These are phyloP conservation scores for Boletus edulis DNA, from an alignment of 768 basidiomycete genomes.

Conservation along the genomic window DNA sequence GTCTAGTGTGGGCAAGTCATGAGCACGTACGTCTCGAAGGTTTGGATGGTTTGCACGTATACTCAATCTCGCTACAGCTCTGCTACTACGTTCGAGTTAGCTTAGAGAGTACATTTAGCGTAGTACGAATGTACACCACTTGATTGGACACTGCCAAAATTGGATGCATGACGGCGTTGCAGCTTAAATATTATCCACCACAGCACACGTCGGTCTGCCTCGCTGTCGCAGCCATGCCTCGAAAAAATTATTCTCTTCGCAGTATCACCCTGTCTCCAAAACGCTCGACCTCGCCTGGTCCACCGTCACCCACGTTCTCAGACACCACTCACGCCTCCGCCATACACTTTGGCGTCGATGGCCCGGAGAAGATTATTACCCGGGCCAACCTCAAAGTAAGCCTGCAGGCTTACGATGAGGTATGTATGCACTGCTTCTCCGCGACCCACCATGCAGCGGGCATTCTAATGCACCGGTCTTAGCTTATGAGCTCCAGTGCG, in stretches of 20 bases:
- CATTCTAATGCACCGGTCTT: slow-evolving; percentile 22
- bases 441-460: neutral
- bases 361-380: slow-evolving; percentile 81
- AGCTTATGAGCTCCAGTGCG: slow-evolving; percentile 77
- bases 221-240: slow-evolving; percentile 39
- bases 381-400: slow-evolving; percentile 74
- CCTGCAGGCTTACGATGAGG: slow-evolving; percentile 78
- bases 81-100: neutral
- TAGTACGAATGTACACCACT: slow-evolving; percentile 1
- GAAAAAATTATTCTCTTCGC: slow-evolving; percentile 55
- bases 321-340: slow-evolving; percentile 77
- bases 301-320: slow-evolving; percentile 83
- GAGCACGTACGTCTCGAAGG: slow-evolving; percentile 15
- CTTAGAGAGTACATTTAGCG: slow-evolving; percentile 7
- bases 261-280: slow-evolving; percentile 47
- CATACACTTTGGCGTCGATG: slow-evolving; percentile 71
- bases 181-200: slow-evolving; percentile 7
- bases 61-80: slow-evolving; percentile 8
- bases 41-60: neutral
- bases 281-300: slow-evolving; percentile 49
- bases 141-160: slow-evolving; percentile 6
- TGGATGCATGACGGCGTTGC: slow-evolving; percentile 7
- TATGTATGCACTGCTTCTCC: slow-evolving; percentile 35
- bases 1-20: slow-evolving; percentile 38
- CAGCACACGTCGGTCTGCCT: slow-evolving; percentile 8